A percentile compares a stretch with the other conserved stretches of the same genome.
phyloP scores from a whole-genome alignment of 352 stramenopile genomes.

The Globisporangium nodosum region DNA sequence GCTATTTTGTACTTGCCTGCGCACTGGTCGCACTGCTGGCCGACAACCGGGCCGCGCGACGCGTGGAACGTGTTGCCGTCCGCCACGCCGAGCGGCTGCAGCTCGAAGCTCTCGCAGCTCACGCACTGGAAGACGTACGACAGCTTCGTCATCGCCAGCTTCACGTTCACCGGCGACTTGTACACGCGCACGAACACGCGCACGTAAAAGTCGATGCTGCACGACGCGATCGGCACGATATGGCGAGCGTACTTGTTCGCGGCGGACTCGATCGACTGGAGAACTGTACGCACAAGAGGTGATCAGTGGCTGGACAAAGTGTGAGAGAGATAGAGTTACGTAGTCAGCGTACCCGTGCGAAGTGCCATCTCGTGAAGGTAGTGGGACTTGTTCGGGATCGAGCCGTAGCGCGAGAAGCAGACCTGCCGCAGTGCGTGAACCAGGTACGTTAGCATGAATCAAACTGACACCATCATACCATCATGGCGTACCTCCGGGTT shows the following conservation, averaged over 20 bases:
- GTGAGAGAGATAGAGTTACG: background rate
- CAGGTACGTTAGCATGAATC: background rate
- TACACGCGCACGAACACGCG: conserved; percentile 99
- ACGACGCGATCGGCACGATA: conserved; percentile 96
- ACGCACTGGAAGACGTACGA: conserved; percentile 91
- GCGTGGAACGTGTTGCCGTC: conserved; percentile 85
- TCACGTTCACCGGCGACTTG: conserved; percentile 93
- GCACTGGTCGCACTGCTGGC: conserved; percentile 75
- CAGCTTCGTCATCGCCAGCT: conserved; percentile 90
- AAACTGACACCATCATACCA: background rate
- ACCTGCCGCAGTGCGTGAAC: conserved; percentile 13
- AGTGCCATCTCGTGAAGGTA: conserved; percentile 88
- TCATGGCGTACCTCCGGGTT: conserved; percentile 58
- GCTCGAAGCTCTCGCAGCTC: conserved; percentile 96
- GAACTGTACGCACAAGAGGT: conserved; percentile 53
- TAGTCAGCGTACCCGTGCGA: conserved; percentile 50
- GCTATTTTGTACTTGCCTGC: conserved; percentile 87
- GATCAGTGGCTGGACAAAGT: background rate
- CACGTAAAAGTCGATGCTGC: conserved; percentile 99
- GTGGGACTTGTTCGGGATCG: conserved; percentile 83
- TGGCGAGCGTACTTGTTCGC: conserved; percentile 95
- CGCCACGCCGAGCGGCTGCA: conserved; percentile 90
- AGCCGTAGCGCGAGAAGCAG: conserved; percentile 83
- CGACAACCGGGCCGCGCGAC: conserved; percentile 64
- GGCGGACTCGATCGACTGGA: conserved; percentile 93